These are phyloP conservation scores for Fusarium zealandicum DNA, from an alignment of 2,329 filamentous ascomycete genomes.

Conservation along the genomic window DNA sequence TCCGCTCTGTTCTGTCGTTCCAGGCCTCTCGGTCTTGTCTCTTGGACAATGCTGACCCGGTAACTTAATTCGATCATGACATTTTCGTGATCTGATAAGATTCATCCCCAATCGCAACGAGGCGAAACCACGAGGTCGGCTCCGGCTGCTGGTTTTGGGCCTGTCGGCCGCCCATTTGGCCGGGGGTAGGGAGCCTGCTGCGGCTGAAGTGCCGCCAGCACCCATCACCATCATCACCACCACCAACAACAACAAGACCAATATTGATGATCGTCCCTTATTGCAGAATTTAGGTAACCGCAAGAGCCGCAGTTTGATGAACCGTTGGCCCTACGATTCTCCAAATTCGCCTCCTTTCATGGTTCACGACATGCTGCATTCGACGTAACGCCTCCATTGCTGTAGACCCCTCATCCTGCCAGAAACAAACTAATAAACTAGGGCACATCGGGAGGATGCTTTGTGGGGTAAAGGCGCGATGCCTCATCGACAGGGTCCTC, in stretches of 20 bases:
- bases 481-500: background rate
- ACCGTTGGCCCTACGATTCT: background rate
- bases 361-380: background rate
- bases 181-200: background rate
- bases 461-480: conserved; percentile 25
- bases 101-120: conserved; percentile 15
- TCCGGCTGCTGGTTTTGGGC: background rate
- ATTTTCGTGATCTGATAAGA: conserved; percentile 33
- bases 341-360: conserved; percentile 4
- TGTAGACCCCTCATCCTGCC: background rate
- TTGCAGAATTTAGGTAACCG: background rate
- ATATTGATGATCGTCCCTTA: too few relatives aligned
- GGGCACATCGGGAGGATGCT: too few relatives aligned
- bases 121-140: background rate
- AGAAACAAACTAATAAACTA: too few relatives aligned
- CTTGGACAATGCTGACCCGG: conserved; percentile 4
- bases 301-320: background rate
- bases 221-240: background rate
- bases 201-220: conserved; percentile 16
- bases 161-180: background rate
- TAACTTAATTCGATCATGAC: conserved; percentile 15
- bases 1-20: conserved; percentile 2
- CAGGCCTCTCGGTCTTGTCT: background rate
- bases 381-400: background rate
- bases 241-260: background rate